Evolutionary conservation across 2,329 filamentous ascomycete genomes (phyloP), one percentile per base, ranked within the genome.

Genomic region (Verticillium longisporum): DNA sequence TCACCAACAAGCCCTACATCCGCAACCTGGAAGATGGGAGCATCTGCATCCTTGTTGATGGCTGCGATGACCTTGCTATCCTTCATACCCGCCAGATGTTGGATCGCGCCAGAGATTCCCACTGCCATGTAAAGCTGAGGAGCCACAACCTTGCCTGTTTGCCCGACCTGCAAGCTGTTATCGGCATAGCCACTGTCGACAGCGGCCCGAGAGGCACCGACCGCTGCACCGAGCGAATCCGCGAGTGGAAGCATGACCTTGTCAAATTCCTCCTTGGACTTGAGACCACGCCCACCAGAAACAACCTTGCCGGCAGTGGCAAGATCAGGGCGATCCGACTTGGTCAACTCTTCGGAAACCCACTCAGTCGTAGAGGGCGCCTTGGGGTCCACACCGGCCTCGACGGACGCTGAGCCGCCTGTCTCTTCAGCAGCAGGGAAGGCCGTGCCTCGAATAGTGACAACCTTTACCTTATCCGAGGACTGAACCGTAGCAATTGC

Each of bases 71-170:
- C 95, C 81, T 99, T 99, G 81, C 92, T 97, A 73, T 99, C 95
- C 84, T 99, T 99, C 95, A 99, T 99, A 73, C 95, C 95, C 36
- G 95, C 95, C 77, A 99, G 77, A 81, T 99, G 95, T 79, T 99
- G 95, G 68, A 99, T 99, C 26, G 95, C 95, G 60, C 95, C 95
- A 9, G 92, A 97, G 69, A 99, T 98, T 71, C 95, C 95, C 13
- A 94, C 93, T 60, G 92, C 96, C 68, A 99, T 83, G 74, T 99
- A 99, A 63, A 99, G 80, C 76, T 99, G 89, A 62, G 95, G 95
- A 56, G 95, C 95, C 60, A 99, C 94, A 64, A 98, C 96, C 85
- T 99, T 99, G 71, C 95, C 95, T 14, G 95, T 99, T 82, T 99
- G 95, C 55, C 95, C 95, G 66, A 99, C 94, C 78, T 99, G 95